phyloP scores from a whole-genome alignment of 2,329 filamentous ascomycete genomes.

The Colletotrichum lindemuthianum region DNA sequence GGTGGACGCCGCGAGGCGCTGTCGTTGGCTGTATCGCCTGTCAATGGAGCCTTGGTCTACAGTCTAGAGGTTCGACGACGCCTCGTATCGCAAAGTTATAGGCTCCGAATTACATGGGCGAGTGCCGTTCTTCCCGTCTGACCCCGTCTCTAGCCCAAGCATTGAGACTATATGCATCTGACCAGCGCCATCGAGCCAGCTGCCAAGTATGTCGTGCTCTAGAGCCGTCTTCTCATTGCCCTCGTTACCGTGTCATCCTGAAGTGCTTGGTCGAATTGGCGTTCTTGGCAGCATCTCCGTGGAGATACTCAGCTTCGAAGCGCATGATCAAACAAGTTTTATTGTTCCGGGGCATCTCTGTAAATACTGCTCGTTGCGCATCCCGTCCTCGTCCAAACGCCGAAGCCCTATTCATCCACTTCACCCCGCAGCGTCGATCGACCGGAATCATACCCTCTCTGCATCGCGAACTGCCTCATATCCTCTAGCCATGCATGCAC shows the following conservation, averaged over 20 bases:
- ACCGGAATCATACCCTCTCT: conserved; percentile 28
- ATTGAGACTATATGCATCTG: conserved; percentile 20
- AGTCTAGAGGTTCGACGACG: conserved; percentile 3
- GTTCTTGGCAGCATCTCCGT: conserved; percentile 17
- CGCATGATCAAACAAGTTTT: neutral
- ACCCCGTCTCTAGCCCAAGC: conserved; percentile 3
- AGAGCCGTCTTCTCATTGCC: conserved; percentile 3
- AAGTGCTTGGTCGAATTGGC: conserved; percentile 10
- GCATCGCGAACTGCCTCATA: conserved; percentile 12
- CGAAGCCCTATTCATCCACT: conserved; percentile 7
- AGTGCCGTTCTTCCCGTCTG: conserved; percentile 22
- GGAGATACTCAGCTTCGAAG: neutral
- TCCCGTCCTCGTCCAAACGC: neutral
- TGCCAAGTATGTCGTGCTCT: conserved; percentile 17
- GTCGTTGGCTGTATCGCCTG: conserved; percentile 4
- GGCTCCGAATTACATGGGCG: conserved; percentile 5
- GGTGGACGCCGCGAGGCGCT: conserved; percentile 2
- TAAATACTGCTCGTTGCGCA: conserved; percentile 27
- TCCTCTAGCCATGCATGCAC: conserved; percentile 28
- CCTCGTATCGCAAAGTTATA: conserved; percentile 23
- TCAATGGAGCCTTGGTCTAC: conserved; percentile 9
- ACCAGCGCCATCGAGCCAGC: conserved; percentile 19
- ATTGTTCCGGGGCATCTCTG: conserved; percentile 11
- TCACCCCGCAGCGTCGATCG: conserved; percentile 28
- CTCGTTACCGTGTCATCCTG: conserved; percentile 5